Evolutionary conservation across 2,329 filamentous ascomycete genomes (phyloP).

Genomic region (Alternaria arbusti): DNA sequence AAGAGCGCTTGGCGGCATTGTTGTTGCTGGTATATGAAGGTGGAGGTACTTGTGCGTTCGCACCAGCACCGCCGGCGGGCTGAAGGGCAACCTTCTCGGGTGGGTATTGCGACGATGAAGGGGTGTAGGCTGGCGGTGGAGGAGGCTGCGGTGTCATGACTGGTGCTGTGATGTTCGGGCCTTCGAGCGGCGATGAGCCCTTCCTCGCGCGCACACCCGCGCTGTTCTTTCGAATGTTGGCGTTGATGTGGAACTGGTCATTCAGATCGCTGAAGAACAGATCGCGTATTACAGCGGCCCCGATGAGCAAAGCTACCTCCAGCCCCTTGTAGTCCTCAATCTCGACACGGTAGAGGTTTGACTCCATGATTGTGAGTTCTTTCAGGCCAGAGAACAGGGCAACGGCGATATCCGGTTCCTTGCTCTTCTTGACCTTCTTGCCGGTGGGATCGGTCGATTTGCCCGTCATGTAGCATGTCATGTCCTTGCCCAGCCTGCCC

Average conservation of each 20-base stretch:
- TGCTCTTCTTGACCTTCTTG: slow-evolving; percentile 71
- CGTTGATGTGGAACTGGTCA: slow-evolving; percentile 78
- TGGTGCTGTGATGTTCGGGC: slow-evolving; percentile 35
- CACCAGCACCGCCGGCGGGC: slow-evolving; percentile 19
- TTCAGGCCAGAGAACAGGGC: slow-evolving; percentile 76
- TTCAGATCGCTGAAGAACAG: slow-evolving; percentile 68
- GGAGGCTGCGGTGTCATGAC: slow-evolving; percentile 42
- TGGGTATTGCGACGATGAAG: slow-evolving; percentile 26
- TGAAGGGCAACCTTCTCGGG: slow-evolving; percentile 27
- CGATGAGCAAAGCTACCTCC: slow-evolving; percentile 76
- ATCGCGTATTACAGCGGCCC: slow-evolving; percentile 66
- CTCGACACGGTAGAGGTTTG: slow-evolving; percentile 87
- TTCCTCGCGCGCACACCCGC: slow-evolving; percentile 42
- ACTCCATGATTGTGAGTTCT: slow-evolving; percentile 89
- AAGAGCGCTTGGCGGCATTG: slow-evolving; percentile 34
- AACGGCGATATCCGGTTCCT: slow-evolving; percentile 95
- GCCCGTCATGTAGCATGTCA: slow-evolving; percentile 87
- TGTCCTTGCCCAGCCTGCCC: slow-evolving; percentile 81
- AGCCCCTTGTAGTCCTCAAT: slow-evolving; percentile 93
- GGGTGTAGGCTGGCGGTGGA: slow-evolving; percentile 31
- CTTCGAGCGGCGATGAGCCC: slow-evolving; percentile 42
- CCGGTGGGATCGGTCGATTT: slow-evolving; percentile 70
- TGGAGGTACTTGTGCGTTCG: slow-evolving; percentile 23
- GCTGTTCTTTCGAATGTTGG: slow-evolving; percentile 48
- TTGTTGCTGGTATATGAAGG: slow-evolving; percentile 19